These are phyloP conservation scores for Tuber calosporum DNA, from an alignment of 495 filamentous ascomycete species.

Conservation along the genomic window DNA sequence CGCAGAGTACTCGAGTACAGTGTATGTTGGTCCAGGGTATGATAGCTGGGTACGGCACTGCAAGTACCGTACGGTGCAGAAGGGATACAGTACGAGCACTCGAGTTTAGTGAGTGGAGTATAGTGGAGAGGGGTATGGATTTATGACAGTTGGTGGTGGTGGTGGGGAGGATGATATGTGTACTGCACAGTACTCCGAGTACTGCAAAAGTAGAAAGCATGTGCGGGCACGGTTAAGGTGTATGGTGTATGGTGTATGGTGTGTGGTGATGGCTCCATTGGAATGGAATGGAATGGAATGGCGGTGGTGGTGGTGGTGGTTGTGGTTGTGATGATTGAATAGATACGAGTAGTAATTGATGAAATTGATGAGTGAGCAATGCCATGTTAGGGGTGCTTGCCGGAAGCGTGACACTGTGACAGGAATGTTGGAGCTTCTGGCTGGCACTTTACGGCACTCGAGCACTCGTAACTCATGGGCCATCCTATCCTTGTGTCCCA, in stretches of 20 bases:
- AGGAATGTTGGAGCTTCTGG: conserved; percentile 38
- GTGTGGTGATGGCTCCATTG: not conserved
- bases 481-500: conserved; percentile 38
- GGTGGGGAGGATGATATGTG: not conserved
- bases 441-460: conserved; percentile 19
- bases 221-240: too few species aligned
- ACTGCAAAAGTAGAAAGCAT: too few species aligned
- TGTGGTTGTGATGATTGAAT: not conserved
- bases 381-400: conserved; percentile 10
- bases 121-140: conserved; percentile 1
- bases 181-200: too few species aligned
- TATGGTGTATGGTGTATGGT: not conserved
- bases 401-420: conserved; percentile 25
- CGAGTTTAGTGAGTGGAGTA: too few species aligned
- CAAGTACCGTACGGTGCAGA: not conserved
- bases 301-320: conserved; percentile 9
- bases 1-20: too few species aligned
- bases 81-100: too few species aligned
- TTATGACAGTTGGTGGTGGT: conserved; percentile 1
- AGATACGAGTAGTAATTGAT: too few species aligned
- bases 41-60: conserved; percentile 1
- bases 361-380: not conserved
- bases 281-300: too few species aligned
- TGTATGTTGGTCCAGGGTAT: not conserved
- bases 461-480: conserved; percentile 22